A percentile compares a stretch with the other conserved stretches of the same genome.
Evolutionary conservation across 225 moss, liverwort and hornwort genomes (phyloP).

Genomic region (Straminergon stramineum): DNA sequence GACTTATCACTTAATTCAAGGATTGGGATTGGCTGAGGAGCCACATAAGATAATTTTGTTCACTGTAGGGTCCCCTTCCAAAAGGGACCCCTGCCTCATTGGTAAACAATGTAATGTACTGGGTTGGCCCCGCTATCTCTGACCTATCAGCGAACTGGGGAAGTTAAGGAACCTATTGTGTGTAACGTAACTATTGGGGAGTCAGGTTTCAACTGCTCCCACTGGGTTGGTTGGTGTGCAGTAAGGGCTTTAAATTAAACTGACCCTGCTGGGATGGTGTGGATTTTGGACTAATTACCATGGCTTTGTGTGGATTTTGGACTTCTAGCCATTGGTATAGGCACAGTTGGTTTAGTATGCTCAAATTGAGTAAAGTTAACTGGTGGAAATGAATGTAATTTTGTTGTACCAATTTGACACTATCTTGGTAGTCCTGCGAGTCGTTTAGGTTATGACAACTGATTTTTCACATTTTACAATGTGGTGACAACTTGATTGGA

Average conservation of each 20-base stretch:
- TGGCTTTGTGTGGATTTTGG: background rate
- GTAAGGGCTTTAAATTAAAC: background rate
- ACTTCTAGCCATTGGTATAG: too few relatives aligned
- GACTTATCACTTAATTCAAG: too few relatives aligned
- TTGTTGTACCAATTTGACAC: background rate
- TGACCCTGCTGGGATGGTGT: background rate
- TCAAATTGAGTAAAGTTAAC: background rate
- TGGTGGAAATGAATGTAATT: background rate
- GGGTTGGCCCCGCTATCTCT: background rate
- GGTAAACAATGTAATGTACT: too few relatives aligned
- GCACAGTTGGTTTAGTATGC: background rate
- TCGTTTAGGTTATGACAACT: background rate
- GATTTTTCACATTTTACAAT: background rate
- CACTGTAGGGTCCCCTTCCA: too few relatives aligned
- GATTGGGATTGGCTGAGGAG: too few relatives aligned
- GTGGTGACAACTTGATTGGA: background rate
- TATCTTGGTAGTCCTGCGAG: background rate
- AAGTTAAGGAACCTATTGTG: background rate
- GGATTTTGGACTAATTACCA: background rate
- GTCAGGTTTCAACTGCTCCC: background rate
- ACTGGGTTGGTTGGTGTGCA: background rate
- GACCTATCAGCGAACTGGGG: background rate
- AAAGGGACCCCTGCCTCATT: too few relatives aligned
- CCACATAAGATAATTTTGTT: too few relatives aligned
- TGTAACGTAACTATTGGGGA: background rate